phyloP scores from a whole-genome alignment of 2,329 filamentous ascomycete species.

The Aschersonia sp. region DNA sequence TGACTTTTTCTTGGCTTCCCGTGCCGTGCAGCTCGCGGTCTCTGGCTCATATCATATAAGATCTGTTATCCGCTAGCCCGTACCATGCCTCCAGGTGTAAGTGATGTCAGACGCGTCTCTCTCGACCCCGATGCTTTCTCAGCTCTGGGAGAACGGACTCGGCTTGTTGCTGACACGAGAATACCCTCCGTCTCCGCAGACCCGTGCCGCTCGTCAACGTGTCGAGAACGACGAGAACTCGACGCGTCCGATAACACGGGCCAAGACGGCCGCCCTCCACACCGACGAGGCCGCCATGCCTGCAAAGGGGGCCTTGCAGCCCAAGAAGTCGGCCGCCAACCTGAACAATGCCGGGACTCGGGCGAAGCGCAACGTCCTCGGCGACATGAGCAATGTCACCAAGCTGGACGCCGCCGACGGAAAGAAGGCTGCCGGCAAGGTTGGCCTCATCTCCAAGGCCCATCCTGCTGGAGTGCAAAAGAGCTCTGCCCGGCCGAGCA shows the following conservation, averaged over 20 bases:
- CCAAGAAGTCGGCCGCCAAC: constrained; percentile 49
- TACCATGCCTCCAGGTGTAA: constrained; percentile 21
- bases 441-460: constrained; percentile 63
- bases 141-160: constrained; percentile 9
- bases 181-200: constrained; percentile 22
- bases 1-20: constrained; percentile 4
- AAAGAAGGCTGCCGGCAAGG: constrained; percentile 60
- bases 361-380: constrained; percentile 71
- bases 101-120: constrained; percentile 5
- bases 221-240: constrained; percentile 92
- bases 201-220: constrained; percentile 58
- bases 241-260: constrained; percentile 70
- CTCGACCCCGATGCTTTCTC: neutral
- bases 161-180: constrained; percentile 5
- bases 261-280: constrained; percentile 68
- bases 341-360: constrained; percentile 30
- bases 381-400: constrained; percentile 88
- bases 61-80: constrained; percentile 10
- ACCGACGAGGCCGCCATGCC: constrained; percentile 45
- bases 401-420: constrained; percentile 58
- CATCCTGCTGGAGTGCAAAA: constrained; percentile 77
- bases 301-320: constrained; percentile 49
- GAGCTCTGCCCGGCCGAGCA: constrained; percentile 37
- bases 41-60: constrained; percentile 5
- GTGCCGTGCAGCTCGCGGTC: constrained; percentile 4